phyloP scores from a whole-genome alignment of 2,329 filamentous ascomycete genomes.

The Colletotrichum spinosum region DNA sequence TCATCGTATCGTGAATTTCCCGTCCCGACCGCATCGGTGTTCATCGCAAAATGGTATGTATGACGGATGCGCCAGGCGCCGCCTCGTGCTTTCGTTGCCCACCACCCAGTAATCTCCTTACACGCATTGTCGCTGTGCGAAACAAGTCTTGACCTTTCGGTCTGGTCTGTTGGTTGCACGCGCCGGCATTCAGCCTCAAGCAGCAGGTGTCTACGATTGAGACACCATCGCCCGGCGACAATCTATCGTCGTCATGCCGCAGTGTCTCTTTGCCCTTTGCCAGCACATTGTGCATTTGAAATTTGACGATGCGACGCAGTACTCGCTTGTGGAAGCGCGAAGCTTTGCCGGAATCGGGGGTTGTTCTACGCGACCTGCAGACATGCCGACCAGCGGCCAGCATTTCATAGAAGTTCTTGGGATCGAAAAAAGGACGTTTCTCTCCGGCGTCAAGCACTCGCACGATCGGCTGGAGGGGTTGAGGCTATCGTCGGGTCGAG shows the following conservation, averaged over 20 bases:
- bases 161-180: neutral
- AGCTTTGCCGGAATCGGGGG: neutral
- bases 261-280: neutral
- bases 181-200: slow-evolving; percentile 1
- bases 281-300: slow-evolving; percentile 11
- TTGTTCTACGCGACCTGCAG: no score
- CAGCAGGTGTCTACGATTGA: slow-evolving; percentile 27
- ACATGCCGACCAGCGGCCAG: no score
- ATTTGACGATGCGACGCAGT: neutral
- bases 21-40: slow-evolving; percentile 1
- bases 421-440: slow-evolving; percentile 3
- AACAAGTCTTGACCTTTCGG: neutral
- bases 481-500: slow-evolving; percentile 26
- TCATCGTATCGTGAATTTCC: slow-evolving; percentile 8
- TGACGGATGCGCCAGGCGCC: slow-evolving; percentile 8
- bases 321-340: neutral
- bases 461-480: slow-evolving; percentile 9
- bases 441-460: slow-evolving; percentile 5
- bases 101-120: no score
- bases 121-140: neutral
- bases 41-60: neutral
- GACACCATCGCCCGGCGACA: slow-evolving; percentile 1
- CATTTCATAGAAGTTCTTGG: no score
- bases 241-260: slow-evolving; percentile 14
- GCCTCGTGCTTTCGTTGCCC: slow-evolving; percentile 1